These are phyloP conservation scores for Erigeron canadensis DNA, from an alignment of 129 eudicot species.

Conservation along the genomic window DNA sequence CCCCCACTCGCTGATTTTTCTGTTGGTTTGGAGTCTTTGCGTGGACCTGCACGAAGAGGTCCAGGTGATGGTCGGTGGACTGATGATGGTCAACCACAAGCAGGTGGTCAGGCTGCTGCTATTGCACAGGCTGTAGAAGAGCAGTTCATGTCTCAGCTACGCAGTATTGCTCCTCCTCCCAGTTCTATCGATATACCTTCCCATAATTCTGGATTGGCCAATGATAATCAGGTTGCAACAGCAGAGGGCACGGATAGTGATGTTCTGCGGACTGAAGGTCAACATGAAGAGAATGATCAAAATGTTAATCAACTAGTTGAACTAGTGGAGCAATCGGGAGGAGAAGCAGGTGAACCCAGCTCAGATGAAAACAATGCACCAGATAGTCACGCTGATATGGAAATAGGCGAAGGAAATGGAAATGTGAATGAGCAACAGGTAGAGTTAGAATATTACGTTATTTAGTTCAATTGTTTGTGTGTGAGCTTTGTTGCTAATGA, in stretches of 20 bases:
- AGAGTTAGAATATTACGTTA: conserved; percentile 7
- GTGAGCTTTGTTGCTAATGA: background rate
- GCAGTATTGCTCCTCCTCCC: conserved; percentile 35
- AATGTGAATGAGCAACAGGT: conserved; percentile 35
- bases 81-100: conserved; percentile 97
- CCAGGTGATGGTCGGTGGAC: conserved; percentile 97
- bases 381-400: conserved; percentile 59
- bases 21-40: conserved; percentile 87
- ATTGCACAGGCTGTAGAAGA: conserved; percentile 96
- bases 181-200: conserved; percentile 46
- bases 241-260: conserved; percentile 33
- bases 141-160: conserved; percentile 61
- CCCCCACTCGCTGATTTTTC: conserved; percentile 69
- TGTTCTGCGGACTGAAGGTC: conserved; percentile 49
- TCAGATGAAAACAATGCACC: conserved; percentile 23
- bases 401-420: conserved; percentile 54
- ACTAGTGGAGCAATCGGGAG: conserved; percentile 37
- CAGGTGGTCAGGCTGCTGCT: conserved; percentile 82
- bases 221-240: conserved; percentile 40
- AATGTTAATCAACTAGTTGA: conserved; percentile 36
- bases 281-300: conserved; percentile 37
- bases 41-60: conserved; percentile 77
- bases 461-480: background rate
- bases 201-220: conserved; percentile 36
- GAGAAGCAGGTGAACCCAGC: conserved; percentile 34